phyloP scores from a whole-genome alignment of 129 eudicot species.

The Pulicaria dysenterica region DNA sequence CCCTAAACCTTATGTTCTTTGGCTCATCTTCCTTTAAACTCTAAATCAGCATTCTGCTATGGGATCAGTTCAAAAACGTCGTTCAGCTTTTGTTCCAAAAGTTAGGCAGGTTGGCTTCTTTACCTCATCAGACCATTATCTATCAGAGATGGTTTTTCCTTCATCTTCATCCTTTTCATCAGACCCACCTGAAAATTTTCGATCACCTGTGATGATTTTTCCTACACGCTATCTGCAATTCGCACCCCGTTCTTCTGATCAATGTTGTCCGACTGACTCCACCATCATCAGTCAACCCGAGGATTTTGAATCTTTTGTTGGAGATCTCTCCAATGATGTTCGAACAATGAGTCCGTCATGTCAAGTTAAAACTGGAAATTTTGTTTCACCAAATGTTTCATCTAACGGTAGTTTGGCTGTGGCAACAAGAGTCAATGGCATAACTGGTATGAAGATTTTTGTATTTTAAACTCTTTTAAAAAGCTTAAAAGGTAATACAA shows the following conservation, averaged over 20 bases:
- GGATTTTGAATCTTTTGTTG: slow-evolving; percentile 1
- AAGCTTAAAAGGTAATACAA: slow-evolving; percentile 12
- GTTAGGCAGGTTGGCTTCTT: slow-evolving; percentile 27
- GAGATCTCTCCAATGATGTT: not conserved
- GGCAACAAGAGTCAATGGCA: slow-evolving; percentile 4
- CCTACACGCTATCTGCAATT: slow-evolving; percentile 6
- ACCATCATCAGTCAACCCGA: not conserved
- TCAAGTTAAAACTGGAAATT: slow-evolving; percentile 14
- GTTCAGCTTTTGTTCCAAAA: slow-evolving; percentile 27
- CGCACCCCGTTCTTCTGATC: slow-evolving; percentile 1
- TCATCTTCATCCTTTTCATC: slow-evolving; percentile 3
- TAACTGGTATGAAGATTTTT: slow-evolving; percentile 26
- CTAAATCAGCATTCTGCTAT: slow-evolving; percentile 14
- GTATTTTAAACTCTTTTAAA: not conserved
- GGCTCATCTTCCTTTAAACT: slow-evolving; percentile 17
- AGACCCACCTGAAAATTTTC: not conserved
- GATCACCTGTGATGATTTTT: slow-evolving; percentile 15
- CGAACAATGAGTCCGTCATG: not conserved
- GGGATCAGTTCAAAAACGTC: not conserved
- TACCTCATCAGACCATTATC: slow-evolving; percentile 14
- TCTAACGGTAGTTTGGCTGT: slow-evolving; percentile 16
- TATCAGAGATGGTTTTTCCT: not conserved
- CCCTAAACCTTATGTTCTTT: slow-evolving; percentile 2
- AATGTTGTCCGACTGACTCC: no score
- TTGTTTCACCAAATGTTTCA: not conserved